Percentiles rank a stretch among this genome's conserved stretches.
phyloP scores from a whole-genome alignment of 2,329 filamentous ascomycete genomes.

The Penicillium griseofulvum region DNA sequence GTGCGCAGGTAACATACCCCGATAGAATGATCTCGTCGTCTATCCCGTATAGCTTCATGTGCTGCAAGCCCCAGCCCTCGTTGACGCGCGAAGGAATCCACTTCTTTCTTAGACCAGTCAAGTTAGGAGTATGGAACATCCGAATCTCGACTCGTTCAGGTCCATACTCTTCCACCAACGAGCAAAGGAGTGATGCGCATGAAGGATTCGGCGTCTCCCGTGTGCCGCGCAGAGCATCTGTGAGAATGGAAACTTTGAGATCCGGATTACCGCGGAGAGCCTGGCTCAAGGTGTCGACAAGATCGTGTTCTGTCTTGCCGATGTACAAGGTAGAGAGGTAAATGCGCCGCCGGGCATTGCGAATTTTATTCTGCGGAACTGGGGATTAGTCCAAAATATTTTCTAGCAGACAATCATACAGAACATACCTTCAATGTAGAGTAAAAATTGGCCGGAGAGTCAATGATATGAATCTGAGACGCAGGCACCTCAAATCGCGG shows the following conservation, averaged over 20 bases:
- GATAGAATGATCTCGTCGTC: constrained; percentile 96
- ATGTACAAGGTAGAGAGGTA: constrained; percentile 97
- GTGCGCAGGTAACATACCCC: constrained; percentile 54
- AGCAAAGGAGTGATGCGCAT: constrained; percentile 81
- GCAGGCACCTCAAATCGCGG: constrained; percentile 86
- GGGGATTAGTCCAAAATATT: neutral
- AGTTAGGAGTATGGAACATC: constrained; percentile 97
- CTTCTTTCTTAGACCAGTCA: constrained; percentile 81
- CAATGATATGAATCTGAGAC: constrained; percentile 74
- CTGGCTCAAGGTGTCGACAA: constrained; percentile 74
- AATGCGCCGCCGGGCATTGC: constrained; percentile 71
- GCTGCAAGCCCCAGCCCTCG: constrained; percentile 95
- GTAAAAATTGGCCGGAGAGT: constrained; percentile 86
- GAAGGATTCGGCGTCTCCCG: constrained; percentile 82
- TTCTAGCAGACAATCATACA: constrained; percentile 1
- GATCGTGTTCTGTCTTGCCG: constrained; percentile 85
- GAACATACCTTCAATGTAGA: constrained; percentile 74
- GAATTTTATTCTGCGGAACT: constrained; percentile 68
- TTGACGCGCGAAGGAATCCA: constrained; percentile 87
- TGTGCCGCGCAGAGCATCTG: constrained; percentile 86
- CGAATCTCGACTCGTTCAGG: constrained; percentile 81
- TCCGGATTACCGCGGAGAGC: constrained; percentile 72
- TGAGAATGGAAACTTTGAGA: constrained; percentile 82
- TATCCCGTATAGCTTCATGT: constrained; percentile 97
- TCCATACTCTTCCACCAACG: constrained; percentile 82